A percentile compares a stretch with the other conserved stretches of the same genome.
These are phyloP conservation scores for Yamadazyma trypodendri DNA, from an alignment of 1,139 yeast species.

Conservation along the genomic window DNA sequence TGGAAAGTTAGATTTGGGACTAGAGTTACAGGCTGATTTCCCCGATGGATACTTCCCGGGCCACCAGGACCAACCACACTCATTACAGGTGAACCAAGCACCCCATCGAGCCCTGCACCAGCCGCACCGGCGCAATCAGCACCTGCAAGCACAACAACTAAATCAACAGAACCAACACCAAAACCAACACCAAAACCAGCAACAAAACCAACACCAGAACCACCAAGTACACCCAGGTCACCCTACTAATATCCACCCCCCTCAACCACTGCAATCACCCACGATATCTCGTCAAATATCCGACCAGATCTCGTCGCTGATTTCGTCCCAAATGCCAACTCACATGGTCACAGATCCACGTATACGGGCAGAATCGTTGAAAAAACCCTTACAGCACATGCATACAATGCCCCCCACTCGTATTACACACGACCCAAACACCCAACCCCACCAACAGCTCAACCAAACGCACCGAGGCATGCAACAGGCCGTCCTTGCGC, in stretches of 20 bases:
- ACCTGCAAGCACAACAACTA: conserved; percentile 7
- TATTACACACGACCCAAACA: neutral
- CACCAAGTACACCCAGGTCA: conserved; percentile 9
- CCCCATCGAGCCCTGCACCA: no score
- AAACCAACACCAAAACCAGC: conserved; percentile 12
- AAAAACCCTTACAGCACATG: neutral
- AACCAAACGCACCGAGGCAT: neutral
- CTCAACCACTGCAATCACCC: conserved; percentile 1
- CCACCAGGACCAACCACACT: neutral
- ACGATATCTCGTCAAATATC: neutral
- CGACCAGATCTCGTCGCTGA: conserved; percentile 1
- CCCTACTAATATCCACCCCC: conserved; percentile 7
- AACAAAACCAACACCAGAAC: conserved; percentile 12
- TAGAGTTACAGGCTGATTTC: conserved; percentile 1
- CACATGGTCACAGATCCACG: neutral
- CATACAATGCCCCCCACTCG: neutral
- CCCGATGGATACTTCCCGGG: neutral
- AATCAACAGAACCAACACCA: conserved; percentile 11
- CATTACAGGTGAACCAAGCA: no score
- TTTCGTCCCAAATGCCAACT: neutral
- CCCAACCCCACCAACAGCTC: neutral
- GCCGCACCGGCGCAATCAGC: neutral
- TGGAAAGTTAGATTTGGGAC: conserved; percentile 1
- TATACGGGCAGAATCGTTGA: neutral
- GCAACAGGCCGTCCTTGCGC: no score